Percentiles rank a stretch among this genome's conserved stretches.
Conservation (phyloP, 2,329 filamentous ascomycete species). For the Colletotrichum simmondsii region DNA sequence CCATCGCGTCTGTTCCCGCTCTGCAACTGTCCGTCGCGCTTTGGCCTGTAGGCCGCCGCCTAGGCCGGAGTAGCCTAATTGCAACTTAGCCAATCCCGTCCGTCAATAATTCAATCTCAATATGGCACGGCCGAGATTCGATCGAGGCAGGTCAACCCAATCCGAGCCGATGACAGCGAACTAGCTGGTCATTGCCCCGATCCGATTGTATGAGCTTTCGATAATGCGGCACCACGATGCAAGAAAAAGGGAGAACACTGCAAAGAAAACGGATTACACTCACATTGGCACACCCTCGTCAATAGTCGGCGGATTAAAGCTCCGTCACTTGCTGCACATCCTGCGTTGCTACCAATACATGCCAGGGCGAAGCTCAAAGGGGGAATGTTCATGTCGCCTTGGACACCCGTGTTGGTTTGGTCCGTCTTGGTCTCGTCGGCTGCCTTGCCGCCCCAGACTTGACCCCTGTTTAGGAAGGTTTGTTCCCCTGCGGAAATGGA, state of each 20-base stretch:
- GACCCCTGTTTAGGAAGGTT: background rate
- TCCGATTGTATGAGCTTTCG: background rate
- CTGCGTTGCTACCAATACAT: conserved; percentile 5
- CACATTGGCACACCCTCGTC: background rate
- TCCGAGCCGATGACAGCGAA: background rate
- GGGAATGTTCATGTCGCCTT: conserved; percentile 7
- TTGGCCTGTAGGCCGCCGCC: background rate
- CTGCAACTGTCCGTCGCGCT: background rate
- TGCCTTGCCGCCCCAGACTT: conserved; percentile 9
- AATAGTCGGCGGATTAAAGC: conserved; percentile 2
- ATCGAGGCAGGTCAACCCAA: background rate
- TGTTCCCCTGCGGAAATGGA: conserved; percentile 10
- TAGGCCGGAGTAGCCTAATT: background rate
- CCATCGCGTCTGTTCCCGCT: background rate
- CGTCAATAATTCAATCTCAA: background rate
- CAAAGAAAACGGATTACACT: background rate
- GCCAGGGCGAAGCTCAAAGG: conserved; percentile 5
- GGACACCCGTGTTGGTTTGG: conserved; percentile 5
- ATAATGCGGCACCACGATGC: conserved; percentile 16
- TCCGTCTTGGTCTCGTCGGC: conserved; percentile 23
- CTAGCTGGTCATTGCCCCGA: background rate
- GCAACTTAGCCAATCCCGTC: background rate
- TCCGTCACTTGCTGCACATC: background rate
- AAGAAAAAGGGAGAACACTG: background rate
- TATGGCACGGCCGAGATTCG: background rate